These are phyloP conservation scores for Euphorbia pulcherrima DNA, from an alignment of 345 rosid species.

Conservation along the genomic window DNA sequence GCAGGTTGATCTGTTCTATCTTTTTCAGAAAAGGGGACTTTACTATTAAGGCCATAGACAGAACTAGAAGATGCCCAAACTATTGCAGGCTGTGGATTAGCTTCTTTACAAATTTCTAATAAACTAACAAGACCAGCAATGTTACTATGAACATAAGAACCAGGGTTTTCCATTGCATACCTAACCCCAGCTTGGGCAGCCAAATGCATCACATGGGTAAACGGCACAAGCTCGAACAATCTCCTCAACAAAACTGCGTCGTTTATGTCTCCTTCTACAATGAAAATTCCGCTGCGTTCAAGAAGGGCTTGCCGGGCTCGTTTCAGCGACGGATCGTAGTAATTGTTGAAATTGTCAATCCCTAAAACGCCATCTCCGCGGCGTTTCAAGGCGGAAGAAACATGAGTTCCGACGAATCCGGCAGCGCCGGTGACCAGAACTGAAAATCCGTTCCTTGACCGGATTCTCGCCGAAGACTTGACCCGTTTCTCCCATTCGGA, in stretches of 20 bases:
- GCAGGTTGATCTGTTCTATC: constrained; percentile 97
- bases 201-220: constrained; percentile 89
- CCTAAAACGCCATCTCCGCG: constrained; percentile 91
- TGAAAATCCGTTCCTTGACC: constrained; percentile 57
- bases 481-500: constrained; percentile 70
- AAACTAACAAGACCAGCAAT: constrained; percentile 79
- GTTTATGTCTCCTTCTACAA: constrained; percentile 90
- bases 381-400: constrained; percentile 67
- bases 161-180: constrained; percentile 84
- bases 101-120: constrained; percentile 75
- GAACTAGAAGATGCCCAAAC: constrained; percentile 96
- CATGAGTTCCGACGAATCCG: constrained; percentile 93
- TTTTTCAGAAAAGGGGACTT: constrained; percentile 83
- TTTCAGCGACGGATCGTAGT: constrained; percentile 81
- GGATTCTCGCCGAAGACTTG: constrained; percentile 59
- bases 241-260: constrained; percentile 63
- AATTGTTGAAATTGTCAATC: constrained; percentile 80
- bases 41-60: constrained; percentile 75
- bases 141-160: constrained; percentile 77
- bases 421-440: constrained; percentile 91
- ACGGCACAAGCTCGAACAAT: constrained; percentile 64
- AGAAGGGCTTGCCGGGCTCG: constrained; percentile 81
- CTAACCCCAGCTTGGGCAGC: constrained; percentile 94
- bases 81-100: constrained; percentile 68
- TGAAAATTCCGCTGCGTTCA: constrained; percentile 65